A percentile compares a stretch with the other conserved stretches of the same genome.
Conservation (phyloP, 2,329 filamentous ascomycete species). For the Colletotrichum viniferum region DNA sequence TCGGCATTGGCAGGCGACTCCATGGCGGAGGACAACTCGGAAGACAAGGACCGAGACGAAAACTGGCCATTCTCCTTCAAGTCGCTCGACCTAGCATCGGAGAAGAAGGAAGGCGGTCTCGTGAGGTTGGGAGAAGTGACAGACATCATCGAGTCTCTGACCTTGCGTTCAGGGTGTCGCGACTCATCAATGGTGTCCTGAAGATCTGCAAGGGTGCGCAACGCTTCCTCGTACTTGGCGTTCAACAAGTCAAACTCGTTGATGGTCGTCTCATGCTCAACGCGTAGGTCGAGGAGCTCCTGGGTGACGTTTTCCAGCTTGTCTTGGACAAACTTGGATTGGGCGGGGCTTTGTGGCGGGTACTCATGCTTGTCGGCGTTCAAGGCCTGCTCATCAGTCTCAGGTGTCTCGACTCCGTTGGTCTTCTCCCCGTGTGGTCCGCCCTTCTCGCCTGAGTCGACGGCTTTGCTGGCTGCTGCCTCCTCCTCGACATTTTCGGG, state of each 20-base stretch:
- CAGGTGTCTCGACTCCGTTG: neutral
- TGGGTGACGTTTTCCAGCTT: constrained; percentile 91
- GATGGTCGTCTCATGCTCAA: constrained; percentile 86
- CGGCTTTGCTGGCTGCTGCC: constrained; percentile 5
- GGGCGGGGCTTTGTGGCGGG: constrained; percentile 71
- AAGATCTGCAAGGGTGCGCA: constrained; percentile 81
- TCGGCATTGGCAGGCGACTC: constrained; percentile 72
- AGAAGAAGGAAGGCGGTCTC: constrained; percentile 84
- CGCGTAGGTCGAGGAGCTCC: constrained; percentile 86
- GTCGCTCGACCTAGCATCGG: constrained; percentile 73
- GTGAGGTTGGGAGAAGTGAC: constrained; percentile 52
- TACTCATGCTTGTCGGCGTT: constrained; percentile 36
- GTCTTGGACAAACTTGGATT: constrained; percentile 85
- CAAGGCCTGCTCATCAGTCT: constrained; percentile 14
- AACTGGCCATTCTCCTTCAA: constrained; percentile 69
- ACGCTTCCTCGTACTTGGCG: constrained; percentile 87
- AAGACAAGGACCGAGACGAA: constrained; percentile 90
- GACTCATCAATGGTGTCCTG: constrained; percentile 86
- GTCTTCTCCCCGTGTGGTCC: constrained; percentile 19
- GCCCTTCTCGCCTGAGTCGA: constrained; percentile 30
- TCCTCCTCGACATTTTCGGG: constrained; percentile 56
- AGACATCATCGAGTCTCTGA: constrained; percentile 62
- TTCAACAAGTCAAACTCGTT: constrained; percentile 82
- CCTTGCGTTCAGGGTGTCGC: constrained; percentile 60
- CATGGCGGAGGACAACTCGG: constrained; percentile 88